These are phyloP conservation scores for Penicillium riverlandense DNA, from an alignment of 495 filamentous ascomycete species.

Conservation along the genomic window DNA sequence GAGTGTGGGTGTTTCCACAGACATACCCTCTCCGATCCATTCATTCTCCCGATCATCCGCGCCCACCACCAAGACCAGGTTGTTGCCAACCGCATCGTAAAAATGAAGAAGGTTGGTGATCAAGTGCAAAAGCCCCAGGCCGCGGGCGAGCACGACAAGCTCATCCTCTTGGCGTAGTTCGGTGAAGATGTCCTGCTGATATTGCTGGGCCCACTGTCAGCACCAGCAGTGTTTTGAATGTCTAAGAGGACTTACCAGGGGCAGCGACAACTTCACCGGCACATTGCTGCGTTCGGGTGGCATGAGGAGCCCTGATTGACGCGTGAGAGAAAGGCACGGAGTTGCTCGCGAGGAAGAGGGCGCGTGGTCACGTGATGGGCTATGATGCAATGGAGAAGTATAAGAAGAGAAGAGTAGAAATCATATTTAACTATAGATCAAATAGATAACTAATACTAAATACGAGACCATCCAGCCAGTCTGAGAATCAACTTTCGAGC, in stretches of 20 bases:
- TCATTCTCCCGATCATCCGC: conserved; percentile 90
- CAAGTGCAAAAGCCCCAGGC: conserved; percentile 82
- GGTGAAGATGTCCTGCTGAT: conserved; percentile 87
- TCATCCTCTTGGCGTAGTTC: conserved; percentile 88
- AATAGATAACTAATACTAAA: not conserved
- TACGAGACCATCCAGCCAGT: too few relatives aligned
- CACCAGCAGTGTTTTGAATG: conserved; percentile 1
- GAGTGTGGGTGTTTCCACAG: not conserved
- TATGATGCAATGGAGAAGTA: conserved; percentile 23
- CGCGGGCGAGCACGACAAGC: conserved; percentile 82
- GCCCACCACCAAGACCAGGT: conserved; percentile 82
- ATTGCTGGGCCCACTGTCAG: conserved; percentile 42
- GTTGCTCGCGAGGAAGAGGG: not conserved
- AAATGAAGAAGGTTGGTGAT: conserved; percentile 92
- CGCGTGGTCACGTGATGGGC: conserved; percentile 27
- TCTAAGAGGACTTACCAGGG: conserved; percentile 54
- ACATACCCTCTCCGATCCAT: conserved; percentile 74
- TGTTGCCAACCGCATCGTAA: conserved; percentile 92
- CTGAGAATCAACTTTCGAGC: too few relatives aligned
- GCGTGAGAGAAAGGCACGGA: conserved; percentile 8
- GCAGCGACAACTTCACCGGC: conserved; percentile 88
- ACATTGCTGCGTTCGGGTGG: conserved; percentile 49
- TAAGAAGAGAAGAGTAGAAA: not conserved
- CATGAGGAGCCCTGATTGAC: conserved; percentile 39
- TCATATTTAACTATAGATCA: not conserved